Conservation (phyloP, 2,329 filamentous ascomycete species). For the Hymenoscyphus salicellus region DNA sequence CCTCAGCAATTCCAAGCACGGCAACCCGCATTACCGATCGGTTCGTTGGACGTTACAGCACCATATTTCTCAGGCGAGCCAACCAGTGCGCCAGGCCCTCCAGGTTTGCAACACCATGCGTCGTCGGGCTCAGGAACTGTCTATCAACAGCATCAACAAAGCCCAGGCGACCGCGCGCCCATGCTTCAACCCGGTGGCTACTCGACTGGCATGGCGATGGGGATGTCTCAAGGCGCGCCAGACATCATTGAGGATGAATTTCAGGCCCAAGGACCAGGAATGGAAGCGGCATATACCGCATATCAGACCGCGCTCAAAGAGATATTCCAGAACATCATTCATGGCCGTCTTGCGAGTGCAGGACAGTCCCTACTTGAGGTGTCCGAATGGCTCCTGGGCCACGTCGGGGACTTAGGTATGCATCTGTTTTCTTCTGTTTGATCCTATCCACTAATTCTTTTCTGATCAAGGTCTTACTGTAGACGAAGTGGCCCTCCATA, state of each 20-base stretch:
- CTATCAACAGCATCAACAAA: slow-evolving; percentile 54
- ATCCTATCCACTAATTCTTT: slow-evolving; percentile 32
- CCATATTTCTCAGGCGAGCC: slow-evolving; percentile 74
- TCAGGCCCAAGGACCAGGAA: slow-evolving; percentile 45
- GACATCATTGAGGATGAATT: slow-evolving; percentile 57
- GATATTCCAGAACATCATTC: slow-evolving; percentile 60
- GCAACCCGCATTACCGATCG: slow-evolving; percentile 74
- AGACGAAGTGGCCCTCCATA: slow-evolving; percentile 74
- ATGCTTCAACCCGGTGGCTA: slow-evolving; percentile 54
- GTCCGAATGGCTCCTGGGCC: slow-evolving; percentile 64
- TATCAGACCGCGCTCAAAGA: slow-evolving; percentile 61
- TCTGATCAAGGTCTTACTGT: slow-evolving; percentile 69
- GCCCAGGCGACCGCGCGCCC: slow-evolving; percentile 52
- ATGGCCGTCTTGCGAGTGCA: slow-evolving; percentile 59
- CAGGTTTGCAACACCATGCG: slow-evolving; percentile 50
- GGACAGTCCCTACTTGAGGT: slow-evolving; percentile 57
- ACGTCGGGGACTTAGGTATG: slow-evolving; percentile 65
- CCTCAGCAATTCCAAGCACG: slow-evolving; percentile 72
- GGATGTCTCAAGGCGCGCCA: slow-evolving; percentile 44
- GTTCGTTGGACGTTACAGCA: slow-evolving; percentile 68
- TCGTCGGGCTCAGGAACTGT: slow-evolving; percentile 55
- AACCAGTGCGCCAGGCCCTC: slow-evolving; percentile 57
- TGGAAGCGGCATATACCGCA: slow-evolving; percentile 67
- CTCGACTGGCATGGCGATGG: slow-evolving; percentile 46
- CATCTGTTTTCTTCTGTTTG: slow-evolving; percentile 33